Conservation (phyloP, 2,329 filamentous ascomycete genomes). For the Nothomitra cinnamomea region DNA sequence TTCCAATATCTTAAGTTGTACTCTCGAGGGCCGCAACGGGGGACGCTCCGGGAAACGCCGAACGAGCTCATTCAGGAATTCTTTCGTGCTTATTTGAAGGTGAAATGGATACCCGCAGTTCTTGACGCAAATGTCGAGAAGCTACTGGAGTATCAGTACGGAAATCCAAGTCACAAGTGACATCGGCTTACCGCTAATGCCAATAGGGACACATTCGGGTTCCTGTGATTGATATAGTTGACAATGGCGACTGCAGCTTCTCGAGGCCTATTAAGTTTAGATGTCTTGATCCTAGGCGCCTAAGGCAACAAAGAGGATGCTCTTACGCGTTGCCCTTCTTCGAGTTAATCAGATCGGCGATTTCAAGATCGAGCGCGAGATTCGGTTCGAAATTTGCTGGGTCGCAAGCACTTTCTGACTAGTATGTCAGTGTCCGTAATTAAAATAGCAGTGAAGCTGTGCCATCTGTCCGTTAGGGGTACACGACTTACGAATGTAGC, state of each 20-base stretch:
- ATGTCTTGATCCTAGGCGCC: conserved; percentile 4
- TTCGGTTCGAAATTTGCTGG: conserved; percentile 97
- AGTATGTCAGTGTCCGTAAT: conserved; percentile 9
- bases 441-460: not conserved
- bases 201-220: conserved; percentile 82
- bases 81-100: conserved; percentile 94
- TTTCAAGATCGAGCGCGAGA: conserved; percentile 88
- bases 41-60: conserved; percentile 89
- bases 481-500: conserved; percentile 56
- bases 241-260: conserved; percentile 91
- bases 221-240: conserved; percentile 89
- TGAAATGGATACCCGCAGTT: conserved; percentile 99
- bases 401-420: conserved; percentile 70
- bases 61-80: conserved; percentile 96
- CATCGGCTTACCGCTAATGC: conserved; percentile 46
- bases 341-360: conserved; percentile 86
- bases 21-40: conserved; percentile 66
- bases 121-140: conserved; percentile 98
- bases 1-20: conserved; percentile 85
- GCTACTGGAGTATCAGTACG: conserved; percentile 28
- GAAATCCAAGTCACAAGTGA: conserved; percentile 6
- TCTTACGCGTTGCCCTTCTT: conserved; percentile 80
- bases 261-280: conserved; percentile 44
- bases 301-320: not conserved
- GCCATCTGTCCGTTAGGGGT: not conserved